Conservation (phyloP, 192 early-diverging fungal species). For the Coemansia asiatica region DNA sequence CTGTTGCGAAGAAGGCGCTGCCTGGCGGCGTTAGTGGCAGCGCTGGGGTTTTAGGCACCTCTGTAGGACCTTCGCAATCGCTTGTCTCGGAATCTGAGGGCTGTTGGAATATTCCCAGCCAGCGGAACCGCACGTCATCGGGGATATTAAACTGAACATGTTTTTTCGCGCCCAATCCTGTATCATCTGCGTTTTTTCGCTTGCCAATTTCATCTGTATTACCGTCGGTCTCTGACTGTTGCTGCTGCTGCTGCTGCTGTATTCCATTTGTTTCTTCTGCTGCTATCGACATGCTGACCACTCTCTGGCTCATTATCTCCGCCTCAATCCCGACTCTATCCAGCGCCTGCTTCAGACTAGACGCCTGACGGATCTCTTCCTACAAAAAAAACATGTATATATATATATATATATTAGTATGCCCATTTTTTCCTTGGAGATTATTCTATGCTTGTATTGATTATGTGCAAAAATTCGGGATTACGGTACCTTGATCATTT, state of each 20-base stretch:
- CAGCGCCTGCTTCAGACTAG: conserved; percentile 46
- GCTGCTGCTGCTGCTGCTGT: not conserved
- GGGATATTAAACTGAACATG: conserved; percentile 50
- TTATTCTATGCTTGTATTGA: not conserved
- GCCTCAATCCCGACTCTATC: conserved; percentile 41
- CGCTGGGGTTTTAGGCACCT: not conserved
- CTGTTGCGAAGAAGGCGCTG: not conserved
- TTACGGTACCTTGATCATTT: conserved; percentile 46
- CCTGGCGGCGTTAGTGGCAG: not conserved
- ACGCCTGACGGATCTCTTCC: conserved; percentile 56
- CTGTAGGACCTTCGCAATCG: not conserved
- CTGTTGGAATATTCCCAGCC: conserved; percentile 52
- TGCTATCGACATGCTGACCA: conserved; percentile 19
- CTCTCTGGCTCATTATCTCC: conserved; percentile 30
- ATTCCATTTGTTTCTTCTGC: not conserved
- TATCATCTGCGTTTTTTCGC: not conserved
- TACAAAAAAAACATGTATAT: not conserved
- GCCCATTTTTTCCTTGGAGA: not conserved
- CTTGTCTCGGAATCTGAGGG: conserved; percentile 26
- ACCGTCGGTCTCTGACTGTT: not conserved
- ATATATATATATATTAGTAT: not conserved
- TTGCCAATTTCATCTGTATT: not conserved
- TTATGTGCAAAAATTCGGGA: not conserved
- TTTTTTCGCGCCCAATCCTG: conserved; percentile 1
- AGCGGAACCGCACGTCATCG: conserved; percentile 54